A percentile compares a stretch with the other conserved stretches of the same genome.
phyloP scores from a whole-genome alignment of 768 basidiomycete genomes.

The Lactifluus echinatus region DNA sequence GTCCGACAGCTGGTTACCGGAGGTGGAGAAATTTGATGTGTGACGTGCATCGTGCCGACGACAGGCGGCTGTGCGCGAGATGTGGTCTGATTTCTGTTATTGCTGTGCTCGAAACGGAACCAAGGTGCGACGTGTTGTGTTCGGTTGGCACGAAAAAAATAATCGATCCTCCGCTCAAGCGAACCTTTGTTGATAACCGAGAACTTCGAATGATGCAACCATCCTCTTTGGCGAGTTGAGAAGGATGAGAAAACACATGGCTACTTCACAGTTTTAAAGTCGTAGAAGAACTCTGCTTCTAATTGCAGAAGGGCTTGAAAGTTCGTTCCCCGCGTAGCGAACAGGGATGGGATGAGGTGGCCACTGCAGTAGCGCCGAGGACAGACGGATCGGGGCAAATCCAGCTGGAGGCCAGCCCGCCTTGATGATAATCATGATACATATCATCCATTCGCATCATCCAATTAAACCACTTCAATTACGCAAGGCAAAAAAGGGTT shows the following conservation, averaged over 20 bases:
- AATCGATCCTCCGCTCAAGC: not conserved
- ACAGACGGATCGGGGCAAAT: too few relatives aligned
- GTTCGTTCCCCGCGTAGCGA: not conserved
- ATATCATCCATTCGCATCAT: too few relatives aligned
- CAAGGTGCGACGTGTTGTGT: not conserved
- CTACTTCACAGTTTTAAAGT: not conserved
- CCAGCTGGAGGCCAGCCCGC: not conserved
- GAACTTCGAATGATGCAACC: not conserved
- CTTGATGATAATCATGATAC: too few relatives aligned
- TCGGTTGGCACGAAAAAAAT: not conserved
- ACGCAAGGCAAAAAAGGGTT: too few relatives aligned
- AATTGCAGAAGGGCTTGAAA: not conserved
- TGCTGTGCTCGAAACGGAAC: not conserved
- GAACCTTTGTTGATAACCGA: not conserved
- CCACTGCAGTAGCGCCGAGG: too few relatives aligned
- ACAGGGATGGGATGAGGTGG: not conserved
- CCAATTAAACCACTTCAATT: too few relatives aligned
- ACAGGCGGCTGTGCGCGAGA: not conserved
- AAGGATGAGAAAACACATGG: not conserved
- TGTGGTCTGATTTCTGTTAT: constrained; percentile 1
- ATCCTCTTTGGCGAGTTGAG: too few relatives aligned
- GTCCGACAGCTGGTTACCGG: not conserved
- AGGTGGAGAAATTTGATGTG: not conserved
- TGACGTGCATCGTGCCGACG: not conserved
- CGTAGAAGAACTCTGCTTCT: not conserved